Evolutionary conservation across 257 asterid species (phyloP).

Genomic region (Solanum lignicaule): DNA sequence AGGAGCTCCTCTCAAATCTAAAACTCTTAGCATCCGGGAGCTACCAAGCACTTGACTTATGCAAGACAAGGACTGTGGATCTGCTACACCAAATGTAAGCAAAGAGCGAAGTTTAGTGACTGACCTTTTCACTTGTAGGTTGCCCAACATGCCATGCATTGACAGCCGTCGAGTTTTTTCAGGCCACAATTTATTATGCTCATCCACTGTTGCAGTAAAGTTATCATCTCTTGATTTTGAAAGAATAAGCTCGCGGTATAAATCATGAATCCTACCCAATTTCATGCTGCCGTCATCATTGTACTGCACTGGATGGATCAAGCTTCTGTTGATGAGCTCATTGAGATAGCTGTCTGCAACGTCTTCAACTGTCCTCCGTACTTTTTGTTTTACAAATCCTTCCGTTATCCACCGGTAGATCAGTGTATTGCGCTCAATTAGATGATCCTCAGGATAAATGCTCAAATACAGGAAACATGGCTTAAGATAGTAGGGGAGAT

Average conservation of each 20-base stretch:
- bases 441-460: conserved; percentile 25
- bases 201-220: conserved; percentile 3
- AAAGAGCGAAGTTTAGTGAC: conserved; percentile 17
- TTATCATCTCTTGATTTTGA: conserved; percentile 17
- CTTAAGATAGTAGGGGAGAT: conserved; percentile 28
- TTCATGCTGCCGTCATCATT: conserved; percentile 24
- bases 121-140: background rate
- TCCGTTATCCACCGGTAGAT: conserved; percentile 25
- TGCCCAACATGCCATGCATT: conserved; percentile 7
- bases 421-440: conserved; percentile 6
- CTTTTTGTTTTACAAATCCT: conserved; percentile 19
- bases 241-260: conserved; percentile 20
- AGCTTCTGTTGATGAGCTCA: conserved; percentile 29
- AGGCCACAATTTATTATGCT: conserved; percentile 4
- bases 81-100: conserved; percentile 3
- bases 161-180: conserved; percentile 21
- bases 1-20: conserved; percentile 17
- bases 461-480: conserved; percentile 23
- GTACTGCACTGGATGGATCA: conserved; percentile 11
- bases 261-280: conserved; percentile 18
- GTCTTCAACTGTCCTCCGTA: conserved; percentile 17
- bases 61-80: conserved; percentile 5
- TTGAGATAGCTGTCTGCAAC: conserved; percentile 33
- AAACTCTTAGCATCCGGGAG: conserved; percentile 14
- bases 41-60: conserved; percentile 4